Base-by-base conservation (phyloP, 768 basidiomycete genomes). In the Termitomyces sp. region DNA sequence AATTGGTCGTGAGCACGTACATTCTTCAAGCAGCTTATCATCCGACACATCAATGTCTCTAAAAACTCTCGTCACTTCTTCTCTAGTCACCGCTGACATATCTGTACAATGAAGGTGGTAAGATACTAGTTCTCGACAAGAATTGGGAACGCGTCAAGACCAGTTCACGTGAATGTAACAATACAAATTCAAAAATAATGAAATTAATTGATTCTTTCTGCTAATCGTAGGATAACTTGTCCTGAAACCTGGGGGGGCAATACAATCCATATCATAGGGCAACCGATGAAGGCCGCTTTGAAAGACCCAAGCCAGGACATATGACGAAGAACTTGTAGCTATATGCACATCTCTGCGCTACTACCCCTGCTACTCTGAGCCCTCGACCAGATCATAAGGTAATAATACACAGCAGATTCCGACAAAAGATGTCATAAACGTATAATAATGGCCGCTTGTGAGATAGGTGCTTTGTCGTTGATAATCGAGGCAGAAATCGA, bases 1-100 rank as follows among this genome's bases (percentile, higher is more conserved):
- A 12, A 11, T 17, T 33, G 12, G 35, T 5, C 6, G 19, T 40
- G 23, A 38, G 14, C 51, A 59, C 67, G 54, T 67, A 85, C 84
- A 85, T 78, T 86, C 82, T 53, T 73, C 68, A 30, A 80, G 62
- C 0, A 83, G 65, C 42, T 72, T 70, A 11, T 79, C 74, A 52
- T 84, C 78, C 8, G 60, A 65, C 37, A 55, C 69, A 59, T 64
- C 62, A 23, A 44, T 62, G 52, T 62, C 62, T 45, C 61, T 70
- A 61, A 67, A 73, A 30, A 50, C 46, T 49, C 49, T 63, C 17
- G 50, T 58, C 21, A 77, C 54, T n/a, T 73, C 66, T 50, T 67
- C 58, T 14, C 50, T 58, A 17, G 67, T 35, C n/a, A 49, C 51
- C 31, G 57, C 54, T 19, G 60, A 54, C 68, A 70, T 35, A 35